Conservation (phyloP, 208 protist genomes). For the Trypanosoma melophagium region DNA sequence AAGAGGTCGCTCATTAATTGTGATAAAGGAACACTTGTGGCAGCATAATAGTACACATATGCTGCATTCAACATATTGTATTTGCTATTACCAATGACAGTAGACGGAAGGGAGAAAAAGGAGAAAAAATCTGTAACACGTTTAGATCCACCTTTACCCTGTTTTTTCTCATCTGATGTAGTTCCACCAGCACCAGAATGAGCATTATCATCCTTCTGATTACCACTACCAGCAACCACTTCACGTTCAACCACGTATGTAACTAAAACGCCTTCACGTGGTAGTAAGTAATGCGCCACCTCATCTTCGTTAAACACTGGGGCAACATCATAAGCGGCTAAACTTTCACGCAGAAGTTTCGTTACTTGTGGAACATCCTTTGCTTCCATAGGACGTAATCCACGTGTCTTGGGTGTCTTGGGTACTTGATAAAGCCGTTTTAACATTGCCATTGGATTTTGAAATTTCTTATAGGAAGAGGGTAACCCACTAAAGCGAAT, state of each 20-base stretch:
- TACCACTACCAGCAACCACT: background rate
- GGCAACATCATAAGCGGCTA: conserved; percentile 78
- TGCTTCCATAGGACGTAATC: conserved; percentile 74
- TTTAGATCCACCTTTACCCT: conserved; percentile 9
- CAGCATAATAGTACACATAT: conserved; percentile 97
- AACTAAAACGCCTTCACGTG: conserved; percentile 92
- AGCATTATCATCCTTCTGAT: background rate
- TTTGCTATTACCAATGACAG: conserved; percentile 94
- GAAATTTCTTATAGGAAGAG: conserved; percentile 58
- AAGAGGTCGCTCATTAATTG: conserved; percentile 93
- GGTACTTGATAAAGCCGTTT: conserved; percentile 77
- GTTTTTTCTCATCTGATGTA: conserved; percentile 19
- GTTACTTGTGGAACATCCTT: conserved; percentile 78
- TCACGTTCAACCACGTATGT: conserved; percentile 94
- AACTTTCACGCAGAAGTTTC: conserved; percentile 79
- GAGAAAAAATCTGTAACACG: conserved; percentile 96
- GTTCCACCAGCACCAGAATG: background rate
- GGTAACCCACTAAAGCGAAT: conserved; percentile 79
- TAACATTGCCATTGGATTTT: conserved; percentile 81
- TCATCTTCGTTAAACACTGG: conserved; percentile 94
- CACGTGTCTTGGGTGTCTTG: conserved; percentile 41
- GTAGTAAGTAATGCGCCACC: conserved; percentile 95
- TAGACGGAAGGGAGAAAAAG: conserved; percentile 98
- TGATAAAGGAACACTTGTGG: conserved; percentile 72
- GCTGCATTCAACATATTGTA: conserved; percentile 94